Conservation (phyloP, 2,329 filamentous ascomycete genomes). For the Gyromitra esculenta region DNA sequence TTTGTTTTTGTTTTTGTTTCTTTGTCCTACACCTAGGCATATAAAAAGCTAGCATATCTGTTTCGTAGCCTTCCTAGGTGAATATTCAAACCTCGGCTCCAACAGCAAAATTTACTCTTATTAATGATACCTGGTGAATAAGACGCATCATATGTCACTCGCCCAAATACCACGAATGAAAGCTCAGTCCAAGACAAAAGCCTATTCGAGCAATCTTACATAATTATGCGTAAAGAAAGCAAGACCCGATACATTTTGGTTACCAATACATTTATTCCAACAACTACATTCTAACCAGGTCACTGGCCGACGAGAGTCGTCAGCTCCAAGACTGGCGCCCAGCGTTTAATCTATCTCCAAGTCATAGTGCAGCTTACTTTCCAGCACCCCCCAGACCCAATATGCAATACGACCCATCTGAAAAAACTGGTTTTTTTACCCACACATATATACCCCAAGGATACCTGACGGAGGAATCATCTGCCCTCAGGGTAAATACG, state of each 20-base stretch:
- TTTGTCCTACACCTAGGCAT: no score
- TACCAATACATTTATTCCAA: neutral
- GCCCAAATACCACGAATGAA: neutral
- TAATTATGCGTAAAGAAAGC: neutral
- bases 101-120: no score
- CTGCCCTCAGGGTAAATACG: slow-evolving; percentile 5
- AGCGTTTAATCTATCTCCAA: neutral
- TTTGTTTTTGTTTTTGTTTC: neutral
- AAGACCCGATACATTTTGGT: neutral
- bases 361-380: neutral
- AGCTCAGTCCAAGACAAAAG: neutral
- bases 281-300: neutral
- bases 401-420: neutral
- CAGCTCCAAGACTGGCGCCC: neutral
- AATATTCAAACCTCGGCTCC: neutral
- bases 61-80: neutral
- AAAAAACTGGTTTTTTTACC: neutral
- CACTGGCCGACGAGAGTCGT: neutral
- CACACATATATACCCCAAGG: neutral
- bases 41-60: neutral
- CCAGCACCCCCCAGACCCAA: no score
- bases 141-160: slow-evolving; percentile 18
- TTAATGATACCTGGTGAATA: neutral
- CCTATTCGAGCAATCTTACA: neutral
- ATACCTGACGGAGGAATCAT: neutral